Conservation (phyloP, 2,329 filamentous ascomycete genomes). For the Ceratocystis destructans region DNA sequence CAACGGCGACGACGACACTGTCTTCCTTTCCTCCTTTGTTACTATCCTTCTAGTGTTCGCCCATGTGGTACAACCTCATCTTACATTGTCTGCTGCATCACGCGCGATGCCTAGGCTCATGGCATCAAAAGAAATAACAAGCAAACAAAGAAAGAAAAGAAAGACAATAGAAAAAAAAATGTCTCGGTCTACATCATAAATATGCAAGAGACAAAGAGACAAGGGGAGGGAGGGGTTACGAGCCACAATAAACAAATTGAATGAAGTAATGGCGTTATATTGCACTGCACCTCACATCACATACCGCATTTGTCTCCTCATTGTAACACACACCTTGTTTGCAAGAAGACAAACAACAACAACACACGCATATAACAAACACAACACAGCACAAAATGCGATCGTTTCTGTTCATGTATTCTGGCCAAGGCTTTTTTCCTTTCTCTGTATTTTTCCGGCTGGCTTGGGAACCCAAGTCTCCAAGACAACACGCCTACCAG, state of each 20-base stretch:
- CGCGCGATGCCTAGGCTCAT: not conserved
- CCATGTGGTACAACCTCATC: not conserved
- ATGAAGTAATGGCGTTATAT: no score
- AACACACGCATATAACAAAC: not conserved
- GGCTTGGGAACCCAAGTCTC: not conserved
- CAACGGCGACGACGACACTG: no score
- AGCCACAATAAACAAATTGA: no score
- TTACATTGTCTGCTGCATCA: not conserved
- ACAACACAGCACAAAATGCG: not conserved
- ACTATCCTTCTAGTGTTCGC: not conserved
- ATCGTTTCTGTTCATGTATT: not conserved
- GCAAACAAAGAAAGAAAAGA: not conserved
- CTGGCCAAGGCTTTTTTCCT: not conserved
- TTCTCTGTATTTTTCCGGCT: not conserved
- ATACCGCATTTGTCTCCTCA: no score
- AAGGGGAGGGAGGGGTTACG: not conserved
- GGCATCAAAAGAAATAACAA: not conserved
- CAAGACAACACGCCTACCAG: not conserved
- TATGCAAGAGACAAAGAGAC: not conserved
- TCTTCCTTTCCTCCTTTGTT: not conserved
- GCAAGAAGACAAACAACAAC: not conserved
- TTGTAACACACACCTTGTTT: not conserved
- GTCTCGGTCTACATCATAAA: not conserved
- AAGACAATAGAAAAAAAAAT: not conserved
- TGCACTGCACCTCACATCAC: no score